Evolutionary conservation across 352 stramenopile species (phyloP), one percentile per base, ranked within the genome.

Genomic region (Globisporangium takayamanum): DNA sequence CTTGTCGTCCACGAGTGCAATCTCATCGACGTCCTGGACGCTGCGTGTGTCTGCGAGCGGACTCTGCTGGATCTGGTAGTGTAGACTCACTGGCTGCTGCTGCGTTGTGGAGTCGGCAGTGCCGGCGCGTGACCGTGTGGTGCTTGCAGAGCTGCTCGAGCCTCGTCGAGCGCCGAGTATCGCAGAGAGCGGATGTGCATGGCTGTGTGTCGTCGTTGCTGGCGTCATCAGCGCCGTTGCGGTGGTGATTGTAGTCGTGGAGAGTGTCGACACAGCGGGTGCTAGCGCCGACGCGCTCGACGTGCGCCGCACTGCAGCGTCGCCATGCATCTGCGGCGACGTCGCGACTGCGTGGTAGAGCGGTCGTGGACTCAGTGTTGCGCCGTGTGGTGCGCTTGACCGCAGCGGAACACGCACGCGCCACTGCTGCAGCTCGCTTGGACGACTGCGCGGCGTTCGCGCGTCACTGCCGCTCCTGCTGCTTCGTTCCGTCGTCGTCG

Each of bases 161-260:
- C 54, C 59, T 0, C 60, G 59, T 33, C 60, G 64, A 10, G 60
- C 74, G 3, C 72, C 72, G 26, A 84, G 42, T 22, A 79, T 77
- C 18, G 54, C 65, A 7, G 74, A 81, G 37, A 84, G 53, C 0
- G 33, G 6, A 50, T 84, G 74, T n/a, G 72, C 72, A 44, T 81
- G 72, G 30, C 69, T 74, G 47, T 53, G 72, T 55, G 53, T 30
- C 8, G 30, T 36, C 33, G 33, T 39, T 39, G 33, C 0, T 39
- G 33, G 33, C 7, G 10, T 7, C 7, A 12, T 1, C 6, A 39
- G 5, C 33, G 33, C 33, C 7, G 33, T 39, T 39, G 33, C 28
- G 28, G 28, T 5, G 3, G 28, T 33, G 28, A 33, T 33, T 33
- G 28, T 33, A 3, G 51, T n/a, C 11, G 18, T 22, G 22, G 41